Base-by-base conservation (phyloP, 768 basidiomycete species). In the Amanita exitialis region DNA sequence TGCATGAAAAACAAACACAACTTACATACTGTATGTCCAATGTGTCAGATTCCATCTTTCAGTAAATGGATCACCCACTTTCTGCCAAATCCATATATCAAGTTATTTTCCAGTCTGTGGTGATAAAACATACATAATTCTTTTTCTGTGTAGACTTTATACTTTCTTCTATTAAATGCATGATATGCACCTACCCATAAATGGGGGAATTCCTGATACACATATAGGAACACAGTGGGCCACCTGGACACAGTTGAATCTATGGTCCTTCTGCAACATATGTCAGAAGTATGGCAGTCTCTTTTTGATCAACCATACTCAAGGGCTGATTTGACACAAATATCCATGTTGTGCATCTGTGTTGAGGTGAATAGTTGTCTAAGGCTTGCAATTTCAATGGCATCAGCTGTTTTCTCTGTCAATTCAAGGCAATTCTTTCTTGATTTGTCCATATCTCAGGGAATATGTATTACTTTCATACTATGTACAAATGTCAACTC, bases 341-440 rank as follows among this genome's bases (percentile, higher is more conserved):
- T 7, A 28, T 28, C 27, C 27, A 28, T 5, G 5, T 28, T 28
- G 27, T 54, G 62, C 44, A 56, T 52, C 43, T 64, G 62, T 13
- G 60, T 60, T 6, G 61, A 56, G 21, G 59, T 51, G 39, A 65
- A 57, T 1, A 64, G 37, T 21, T 56, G 37, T 45, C 54, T 41
- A 13, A 65, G 54, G 25, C 52, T 52, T 2, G 41, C 16, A 37
- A 51, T 16, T 50, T 60, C 46, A 27, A 65, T 47, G 3, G 57
- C 53, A n/a, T 48, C 39, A 16, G 57, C 53, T 16, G 62, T 65
- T 36, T 49, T 47, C 43, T 58, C 25, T 0, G 58, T 62, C 3
- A 62, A 27, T 16, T 56, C 42, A 32, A 53, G 46, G 35, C 52
- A 53, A 32, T 38, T 39, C 38, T 47, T 43, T 2, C 37, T 44